These are phyloP conservation scores for Heterococcus sp. DNA, from an alignment of 108 stramenopile species.

Conservation along the genomic window DNA sequence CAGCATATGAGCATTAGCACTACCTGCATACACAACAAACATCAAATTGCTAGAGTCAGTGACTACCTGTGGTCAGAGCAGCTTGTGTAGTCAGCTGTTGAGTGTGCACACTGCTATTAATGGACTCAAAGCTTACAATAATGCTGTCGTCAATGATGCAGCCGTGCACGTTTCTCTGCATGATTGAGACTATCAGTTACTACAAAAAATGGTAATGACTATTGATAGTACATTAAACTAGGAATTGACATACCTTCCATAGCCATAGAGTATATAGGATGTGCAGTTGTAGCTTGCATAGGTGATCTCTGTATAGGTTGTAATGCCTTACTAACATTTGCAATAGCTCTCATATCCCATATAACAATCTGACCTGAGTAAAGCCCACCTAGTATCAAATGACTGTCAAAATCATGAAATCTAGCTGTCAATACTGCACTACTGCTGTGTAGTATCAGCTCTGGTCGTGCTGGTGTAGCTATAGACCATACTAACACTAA, in stretches of 20 bases:
- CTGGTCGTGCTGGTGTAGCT: slow-evolving; percentile 29
- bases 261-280: slow-evolving; percentile 23
- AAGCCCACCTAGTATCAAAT: slow-evolving; percentile 26
- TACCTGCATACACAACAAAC: too few species aligned
- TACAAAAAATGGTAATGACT: too few species aligned
- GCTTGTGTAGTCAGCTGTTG: too few species aligned
- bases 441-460: slow-evolving; percentile 21
- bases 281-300: slow-evolving; percentile 8
- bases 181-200: too few species aligned
- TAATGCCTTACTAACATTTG: too few species aligned
- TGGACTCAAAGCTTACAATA: too few species aligned
- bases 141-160: too few species aligned
- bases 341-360: slow-evolving; percentile 24
- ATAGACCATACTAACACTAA: slow-evolving; percentile 37
- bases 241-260: slow-evolving; percentile 31
- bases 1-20: slow-evolving; percentile 14
- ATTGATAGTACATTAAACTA: too few species aligned
- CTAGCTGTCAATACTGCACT: slow-evolving; percentile 36
- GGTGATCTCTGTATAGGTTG: slow-evolving; percentile 29
- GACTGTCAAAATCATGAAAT: slow-evolving; percentile 17
- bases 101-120: too few species aligned
- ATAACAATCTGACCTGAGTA: slow-evolving; percentile 35
- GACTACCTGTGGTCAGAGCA: too few species aligned
- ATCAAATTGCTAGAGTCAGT: too few species aligned
- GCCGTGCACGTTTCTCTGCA: too few species aligned